Evolutionary conservation across 345 rosid species (phyloP).

Genomic region (Rhizophora apiculata): DNA sequence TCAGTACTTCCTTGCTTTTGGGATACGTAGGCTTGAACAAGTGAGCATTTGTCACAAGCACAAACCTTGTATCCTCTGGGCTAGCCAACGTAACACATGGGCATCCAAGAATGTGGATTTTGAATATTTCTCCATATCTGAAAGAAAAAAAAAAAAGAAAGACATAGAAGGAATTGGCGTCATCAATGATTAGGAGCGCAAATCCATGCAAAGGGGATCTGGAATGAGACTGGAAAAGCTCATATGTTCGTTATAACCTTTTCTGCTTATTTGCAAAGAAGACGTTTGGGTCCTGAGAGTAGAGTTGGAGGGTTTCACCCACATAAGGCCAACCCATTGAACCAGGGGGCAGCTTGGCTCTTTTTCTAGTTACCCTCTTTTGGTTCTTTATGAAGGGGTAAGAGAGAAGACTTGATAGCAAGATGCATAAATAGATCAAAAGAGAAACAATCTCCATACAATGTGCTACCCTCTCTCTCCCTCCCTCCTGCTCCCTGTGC

Average conservation of each 20-base stretch:
- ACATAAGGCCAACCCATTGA: slow-evolving; percentile 60
- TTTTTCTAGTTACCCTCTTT: not conserved
- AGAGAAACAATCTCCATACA: slow-evolving; percentile 38
- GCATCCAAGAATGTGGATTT: slow-evolving; percentile 53
- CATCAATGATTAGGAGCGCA: not conserved
- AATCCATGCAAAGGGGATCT: slow-evolving; percentile 2
- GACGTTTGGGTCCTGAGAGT: slow-evolving; percentile 49
- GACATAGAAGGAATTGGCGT: not conserved
- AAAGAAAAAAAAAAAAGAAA: not conserved
- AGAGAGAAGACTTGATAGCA: slow-evolving; percentile 40
- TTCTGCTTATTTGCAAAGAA: slow-evolving; percentile 42
- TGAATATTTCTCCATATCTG: slow-evolving; percentile 50
- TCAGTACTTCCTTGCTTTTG: slow-evolving; percentile 42
- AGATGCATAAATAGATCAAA: slow-evolving; percentile 30
- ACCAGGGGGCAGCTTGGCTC: slow-evolving; percentile 51
- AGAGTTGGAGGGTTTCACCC: slow-evolving; percentile 52
- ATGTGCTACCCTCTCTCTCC: not conserved
- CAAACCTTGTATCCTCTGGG: slow-evolving; percentile 48
- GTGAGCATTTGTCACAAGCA: slow-evolving; percentile 43
- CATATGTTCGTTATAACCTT: slow-evolving; percentile 22
- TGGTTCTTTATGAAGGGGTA: slow-evolving; percentile 14
- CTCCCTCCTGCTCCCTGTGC: not conserved
- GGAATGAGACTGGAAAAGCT: not conserved
- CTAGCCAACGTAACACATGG: slow-evolving; percentile 48
- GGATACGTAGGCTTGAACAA: slow-evolving; percentile 60